phyloP scores from a whole-genome alignment of 352 stramenopile species.

The Globisporangium parvum region DNA sequence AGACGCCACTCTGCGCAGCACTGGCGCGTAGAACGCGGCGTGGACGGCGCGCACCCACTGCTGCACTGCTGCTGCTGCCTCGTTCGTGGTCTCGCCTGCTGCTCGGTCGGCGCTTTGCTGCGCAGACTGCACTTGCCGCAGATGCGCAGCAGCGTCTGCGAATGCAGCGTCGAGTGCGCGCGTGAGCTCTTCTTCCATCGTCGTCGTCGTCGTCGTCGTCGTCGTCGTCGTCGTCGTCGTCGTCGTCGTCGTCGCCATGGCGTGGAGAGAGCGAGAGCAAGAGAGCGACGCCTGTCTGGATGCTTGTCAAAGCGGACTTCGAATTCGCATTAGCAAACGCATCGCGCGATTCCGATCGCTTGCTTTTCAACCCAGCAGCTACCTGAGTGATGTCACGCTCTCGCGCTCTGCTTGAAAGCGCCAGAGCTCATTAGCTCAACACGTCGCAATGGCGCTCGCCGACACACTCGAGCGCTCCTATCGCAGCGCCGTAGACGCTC shows the following conservation, averaged over 20 bases:
- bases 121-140: too few relatives aligned
- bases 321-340: background rate
- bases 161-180: conserved; percentile 4
- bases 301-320: background rate
- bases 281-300: too few relatives aligned
- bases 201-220: background rate
- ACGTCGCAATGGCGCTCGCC: background rate
- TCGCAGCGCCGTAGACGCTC: background rate
- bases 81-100: background rate
- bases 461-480: conserved; percentile 5
- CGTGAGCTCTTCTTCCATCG: conserved; percentile 4
- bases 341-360: background rate
- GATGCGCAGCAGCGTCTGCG: background rate
- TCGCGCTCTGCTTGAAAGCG: too few relatives aligned
- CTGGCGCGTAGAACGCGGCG: conserved; percentile 25
- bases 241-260: background rate
- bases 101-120: background rate
- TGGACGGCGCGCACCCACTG: conserved; percentile 22
- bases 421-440: background rate
- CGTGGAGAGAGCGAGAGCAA: background rate
- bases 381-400: too few relatives aligned
- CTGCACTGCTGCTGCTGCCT: background rate
- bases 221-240: too few relatives aligned
- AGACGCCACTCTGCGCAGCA: conserved; percentile 5
- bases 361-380: too few relatives aligned